phyloP scores from a whole-genome alignment of 192 early-diverging fungal genomes.

The Chytriomyces sp. region DNA sequence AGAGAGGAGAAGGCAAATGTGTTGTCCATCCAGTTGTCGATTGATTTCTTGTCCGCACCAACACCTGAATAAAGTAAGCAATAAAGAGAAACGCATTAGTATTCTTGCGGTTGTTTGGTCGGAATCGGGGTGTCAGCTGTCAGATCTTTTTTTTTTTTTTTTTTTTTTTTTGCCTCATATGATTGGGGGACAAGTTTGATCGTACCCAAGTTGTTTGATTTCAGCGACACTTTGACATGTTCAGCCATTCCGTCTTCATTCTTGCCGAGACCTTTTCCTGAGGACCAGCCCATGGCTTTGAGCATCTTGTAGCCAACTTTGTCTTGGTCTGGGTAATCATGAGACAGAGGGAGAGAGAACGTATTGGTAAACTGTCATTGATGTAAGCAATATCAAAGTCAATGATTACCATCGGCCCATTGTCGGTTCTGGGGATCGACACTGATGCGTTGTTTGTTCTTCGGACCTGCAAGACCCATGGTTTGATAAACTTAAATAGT shows the following conservation, averaged over 20 bases:
- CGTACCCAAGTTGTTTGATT: constrained; percentile 82
- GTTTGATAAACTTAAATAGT: neutral
- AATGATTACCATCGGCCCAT: constrained; percentile 78
- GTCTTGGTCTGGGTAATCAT: constrained; percentile 61
- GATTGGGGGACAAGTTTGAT: neutral
- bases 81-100: neutral
- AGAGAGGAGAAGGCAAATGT: constrained; percentile 83
- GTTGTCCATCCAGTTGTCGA: constrained; percentile 95
- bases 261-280: constrained; percentile 88
- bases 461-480: constrained; percentile 77
- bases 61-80: constrained; percentile 46
- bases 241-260: constrained; percentile 84
- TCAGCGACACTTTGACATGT: constrained; percentile 86
- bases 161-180: neutral
- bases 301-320: constrained; percentile 92
- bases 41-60: constrained; percentile 84
- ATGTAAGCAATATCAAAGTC: neutral
- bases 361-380: neutral
- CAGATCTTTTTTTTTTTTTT: neutral
- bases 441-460: constrained; percentile 77
- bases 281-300: constrained; percentile 94
- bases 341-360: neutral
- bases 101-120: neutral
- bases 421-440: constrained; percentile 89
- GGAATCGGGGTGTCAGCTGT: neutral